Base-by-base conservation (phyloP, 2,329 filamentous ascomycete genomes). In the Diplodia intermedia region DNA sequence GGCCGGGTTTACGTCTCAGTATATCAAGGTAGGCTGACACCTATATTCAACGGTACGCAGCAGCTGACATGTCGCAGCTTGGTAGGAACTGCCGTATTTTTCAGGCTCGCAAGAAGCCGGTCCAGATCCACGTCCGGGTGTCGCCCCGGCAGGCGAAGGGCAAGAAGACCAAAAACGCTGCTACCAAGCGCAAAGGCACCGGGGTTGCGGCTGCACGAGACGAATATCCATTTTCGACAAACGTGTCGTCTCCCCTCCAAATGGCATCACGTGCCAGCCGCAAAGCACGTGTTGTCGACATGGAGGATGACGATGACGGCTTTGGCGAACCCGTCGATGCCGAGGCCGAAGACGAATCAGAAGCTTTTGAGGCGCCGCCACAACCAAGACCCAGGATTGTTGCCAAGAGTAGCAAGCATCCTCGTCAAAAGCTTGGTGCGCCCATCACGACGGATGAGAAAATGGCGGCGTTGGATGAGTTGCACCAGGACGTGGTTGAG, bases 1-100 rank as follows among this genome's bases (percentile, higher is more conserved):
- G 53, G 82, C 82, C 56, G 87, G 87, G 4, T 94, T 97, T 76
- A 86, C 92, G 1, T 86, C 88, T 65, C 88, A 91, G 71, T 97
- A 97, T 75, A 83, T 93, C 57, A 80, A 83, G 69, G 89, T 90
- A 82, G 81, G 86, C 76, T 18, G 31, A 72, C 29, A 29, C 7
- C 11, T n/a, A 9, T n/a, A 38, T 18, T 18, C 11, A 12, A 23
- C 11, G 49, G 12, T 4, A 15, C 33, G 15, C 50, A 3, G 20
- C 38, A 14, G 40, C 72, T 77, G 68, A 78, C 52, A 14, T 14
- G n/a, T 36, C n/a, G 26, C 69, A 80, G 75, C 77, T 82, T 53
- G 83, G 82, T 12, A 71, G 68, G n/a, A 82, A 81, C 49, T 80
- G 80, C 65, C 73, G 77, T 18, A 81, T 85, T 18, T 88, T 85